Evolutionary conservation across 108 stramenopile genomes (phyloP).

Genomic region (Cyclotella sp.): DNA sequence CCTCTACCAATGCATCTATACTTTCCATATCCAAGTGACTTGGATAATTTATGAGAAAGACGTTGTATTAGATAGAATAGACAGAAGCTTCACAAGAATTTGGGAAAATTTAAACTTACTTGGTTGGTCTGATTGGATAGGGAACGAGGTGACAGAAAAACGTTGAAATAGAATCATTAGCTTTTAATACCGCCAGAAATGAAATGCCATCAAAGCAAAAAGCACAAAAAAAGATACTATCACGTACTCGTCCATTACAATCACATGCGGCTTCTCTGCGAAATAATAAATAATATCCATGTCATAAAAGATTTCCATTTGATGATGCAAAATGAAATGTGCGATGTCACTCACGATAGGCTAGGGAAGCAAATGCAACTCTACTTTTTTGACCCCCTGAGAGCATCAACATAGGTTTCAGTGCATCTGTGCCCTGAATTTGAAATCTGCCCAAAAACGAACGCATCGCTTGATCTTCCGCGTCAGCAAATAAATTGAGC

Average conservation of each 20-base stretch:
- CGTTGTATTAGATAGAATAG: neutral
- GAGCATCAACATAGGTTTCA: slow-evolving; percentile 94
- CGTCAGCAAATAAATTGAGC: slow-evolving; percentile 77
- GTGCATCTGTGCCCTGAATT: slow-evolving; percentile 90
- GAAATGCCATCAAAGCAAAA: neutral
- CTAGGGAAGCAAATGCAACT: slow-evolving; percentile 95
- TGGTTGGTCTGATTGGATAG: slow-evolving; percentile 2
- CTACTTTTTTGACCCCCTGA: slow-evolving; percentile 96
- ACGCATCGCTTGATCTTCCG: slow-evolving; percentile 92
- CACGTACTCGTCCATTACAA: slow-evolving; percentile 91
- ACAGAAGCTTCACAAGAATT: neutral
- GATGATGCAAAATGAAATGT: neutral
- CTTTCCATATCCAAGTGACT: slow-evolving; percentile 97
- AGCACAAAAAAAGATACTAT: neutral
- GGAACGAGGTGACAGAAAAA: neutral
- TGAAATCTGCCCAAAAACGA: slow-evolving; percentile 92
- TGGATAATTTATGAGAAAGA: slow-evolving; percentile 51
- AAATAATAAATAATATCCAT: neutral
- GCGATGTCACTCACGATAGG: slow-evolving; percentile 55
- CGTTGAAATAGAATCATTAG: neutral
- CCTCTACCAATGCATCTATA: slow-evolving; percentile 96
- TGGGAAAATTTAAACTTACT: neutral
- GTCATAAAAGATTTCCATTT: neutral
- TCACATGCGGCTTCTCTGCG: slow-evolving; percentile 87
- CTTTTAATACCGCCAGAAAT: too few species aligned